phyloP scores from a whole-genome alignment of 2,329 filamentous ascomycete species.

The Ascochyta rabiei region DNA sequence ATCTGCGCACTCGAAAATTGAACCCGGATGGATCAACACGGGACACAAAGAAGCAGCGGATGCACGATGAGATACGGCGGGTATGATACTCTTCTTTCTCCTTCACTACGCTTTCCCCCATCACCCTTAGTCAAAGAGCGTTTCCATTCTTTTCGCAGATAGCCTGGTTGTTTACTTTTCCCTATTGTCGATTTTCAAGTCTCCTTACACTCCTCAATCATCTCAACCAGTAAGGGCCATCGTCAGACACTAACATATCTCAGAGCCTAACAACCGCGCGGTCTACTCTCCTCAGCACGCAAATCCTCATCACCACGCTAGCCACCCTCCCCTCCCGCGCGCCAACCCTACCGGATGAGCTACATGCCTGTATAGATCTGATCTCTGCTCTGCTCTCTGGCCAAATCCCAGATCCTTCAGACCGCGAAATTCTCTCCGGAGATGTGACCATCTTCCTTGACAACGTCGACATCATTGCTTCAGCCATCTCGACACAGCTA shows the following conservation, averaged over 20 bases:
- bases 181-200: background rate
- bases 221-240: background rate
- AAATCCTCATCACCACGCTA: slow-evolving; percentile 46
- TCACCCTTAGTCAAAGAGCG: too few species aligned
- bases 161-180: background rate
- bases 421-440: slow-evolving; percentile 48
- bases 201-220: background rate
- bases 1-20: slow-evolving; percentile 51
- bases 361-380: slow-evolving; percentile 52
- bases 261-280: slow-evolving; percentile 49
- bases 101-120: background rate
- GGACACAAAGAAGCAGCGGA: slow-evolving; percentile 50
- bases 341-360: slow-evolving; percentile 49
- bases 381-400: slow-evolving; percentile 49
- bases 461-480: slow-evolving; percentile 44
- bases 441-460: slow-evolving; percentile 51
- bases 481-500: slow-evolving; percentile 44
- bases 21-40: slow-evolving; percentile 53
- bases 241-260: too few species aligned
- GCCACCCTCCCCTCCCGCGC: slow-evolving; percentile 41
- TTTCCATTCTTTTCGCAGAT: too few species aligned
- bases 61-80: slow-evolving; percentile 48
- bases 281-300: slow-evolving; percentile 38
- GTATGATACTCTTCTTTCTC: slow-evolving; percentile 31
- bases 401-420: slow-evolving; percentile 39